These are phyloP conservation scores for Saccharomycopsis microspora DNA, from an alignment of 805 yeast genomes.

Conservation along the genomic window DNA sequence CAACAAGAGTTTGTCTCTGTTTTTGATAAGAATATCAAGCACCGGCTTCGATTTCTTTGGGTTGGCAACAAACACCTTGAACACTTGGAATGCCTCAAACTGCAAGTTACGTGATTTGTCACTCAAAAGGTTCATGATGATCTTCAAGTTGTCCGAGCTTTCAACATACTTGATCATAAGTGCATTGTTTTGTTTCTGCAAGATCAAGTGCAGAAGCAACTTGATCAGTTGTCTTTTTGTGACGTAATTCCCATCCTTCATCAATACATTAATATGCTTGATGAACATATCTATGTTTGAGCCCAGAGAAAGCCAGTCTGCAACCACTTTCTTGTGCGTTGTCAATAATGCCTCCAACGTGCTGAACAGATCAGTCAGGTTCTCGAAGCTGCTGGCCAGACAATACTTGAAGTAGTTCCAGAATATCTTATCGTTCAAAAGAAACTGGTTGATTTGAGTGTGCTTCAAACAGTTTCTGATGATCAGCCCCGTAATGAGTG, in stretches of 20 bases:
- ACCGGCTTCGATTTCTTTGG: constrained; percentile 80
- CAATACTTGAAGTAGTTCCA: constrained; percentile 83
- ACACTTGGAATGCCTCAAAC: constrained; percentile 82
- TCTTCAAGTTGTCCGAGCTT: constrained; percentile 71
- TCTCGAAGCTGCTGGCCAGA: constrained; percentile 69
- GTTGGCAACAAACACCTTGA: constrained; percentile 93
- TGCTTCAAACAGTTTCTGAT: constrained; percentile 76
- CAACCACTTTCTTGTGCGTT: constrained; percentile 52
- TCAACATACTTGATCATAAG: constrained; percentile 71
- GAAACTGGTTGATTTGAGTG: constrained; percentile 52
- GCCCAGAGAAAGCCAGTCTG: constrained; percentile 49
- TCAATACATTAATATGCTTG: constrained; percentile 50
- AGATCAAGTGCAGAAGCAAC: constrained; percentile 58
- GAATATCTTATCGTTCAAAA: constrained; percentile 47
- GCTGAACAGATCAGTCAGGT: constrained; percentile 81
- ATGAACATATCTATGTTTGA: constrained; percentile 49
- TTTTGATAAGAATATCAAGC: constrained; percentile 71
- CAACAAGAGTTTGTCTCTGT: constrained; percentile 61
- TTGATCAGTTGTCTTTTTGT: constrained; percentile 85
- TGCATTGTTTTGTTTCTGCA: constrained; percentile 56
- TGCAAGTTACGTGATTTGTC: constrained; percentile 87
- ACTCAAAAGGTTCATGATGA: constrained; percentile 75
- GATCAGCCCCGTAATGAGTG: constrained; percentile 65
- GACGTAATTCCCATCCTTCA: constrained; percentile 75
- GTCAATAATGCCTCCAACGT: constrained; percentile 64